These are phyloP conservation scores for Dactylonectria estremocensis DNA, from an alignment of 2,329 filamentous ascomycete genomes.

Conservation along the genomic window DNA sequence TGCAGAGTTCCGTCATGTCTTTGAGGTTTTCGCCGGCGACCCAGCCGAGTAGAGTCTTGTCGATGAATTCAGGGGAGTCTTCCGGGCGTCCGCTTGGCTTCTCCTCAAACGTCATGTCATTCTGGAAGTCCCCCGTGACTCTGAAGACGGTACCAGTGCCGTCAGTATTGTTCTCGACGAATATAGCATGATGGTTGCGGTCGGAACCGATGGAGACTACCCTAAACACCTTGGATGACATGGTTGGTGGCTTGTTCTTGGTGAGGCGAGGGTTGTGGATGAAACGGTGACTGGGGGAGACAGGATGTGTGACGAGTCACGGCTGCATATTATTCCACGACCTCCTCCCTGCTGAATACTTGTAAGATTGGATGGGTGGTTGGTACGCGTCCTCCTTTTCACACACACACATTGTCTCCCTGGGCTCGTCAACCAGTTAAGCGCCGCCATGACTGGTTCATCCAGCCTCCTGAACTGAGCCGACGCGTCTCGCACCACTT, in stretches of 20 bases:
- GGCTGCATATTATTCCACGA: neutral
- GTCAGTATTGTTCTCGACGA: neutral
- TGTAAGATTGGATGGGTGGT: neutral
- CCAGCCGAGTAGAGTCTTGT: neutral
- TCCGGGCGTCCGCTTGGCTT: neutral
- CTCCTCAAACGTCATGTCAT: slow-evolving; percentile 3
- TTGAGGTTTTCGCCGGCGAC: neutral
- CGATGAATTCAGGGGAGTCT: neutral
- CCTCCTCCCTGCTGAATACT: neutral
- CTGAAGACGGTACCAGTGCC: neutral
- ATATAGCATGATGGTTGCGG: slow-evolving; percentile 15
- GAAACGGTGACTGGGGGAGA: neutral
- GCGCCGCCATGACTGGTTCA: neutral
- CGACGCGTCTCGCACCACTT: neutral
- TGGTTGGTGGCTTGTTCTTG: neutral
- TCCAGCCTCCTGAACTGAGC: neutral
- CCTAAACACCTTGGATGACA: neutral
- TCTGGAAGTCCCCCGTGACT: neutral
- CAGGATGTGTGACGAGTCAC: neutral
- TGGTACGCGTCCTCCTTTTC: neutral
- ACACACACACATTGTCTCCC: neutral
- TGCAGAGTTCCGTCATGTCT: neutral
- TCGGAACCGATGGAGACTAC: neutral
- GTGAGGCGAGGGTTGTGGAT: neutral
- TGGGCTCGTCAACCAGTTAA: neutral